phyloP scores from a whole-genome alignment of 1,284 basidiomycete species.

The Amylostereum chailletii region DNA sequence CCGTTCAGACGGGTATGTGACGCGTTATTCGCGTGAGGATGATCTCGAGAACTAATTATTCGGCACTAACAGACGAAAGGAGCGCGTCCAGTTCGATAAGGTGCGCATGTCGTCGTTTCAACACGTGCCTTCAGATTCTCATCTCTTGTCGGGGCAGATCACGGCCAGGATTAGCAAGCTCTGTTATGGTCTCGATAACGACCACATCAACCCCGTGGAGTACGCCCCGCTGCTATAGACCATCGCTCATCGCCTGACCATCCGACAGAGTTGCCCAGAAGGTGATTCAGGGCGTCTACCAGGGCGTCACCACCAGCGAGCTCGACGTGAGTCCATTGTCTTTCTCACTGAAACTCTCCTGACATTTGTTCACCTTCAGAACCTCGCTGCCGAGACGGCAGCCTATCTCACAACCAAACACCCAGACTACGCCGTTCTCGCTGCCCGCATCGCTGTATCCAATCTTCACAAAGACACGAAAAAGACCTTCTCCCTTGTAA shows the following conservation, averaged over 20 bases:
- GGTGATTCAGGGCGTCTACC: slow-evolving; percentile 92
- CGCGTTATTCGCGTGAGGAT: not conserved
- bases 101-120: slow-evolving; percentile 27
- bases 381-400: slow-evolving; percentile 93
- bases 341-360: not conserved
- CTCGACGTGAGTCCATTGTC: slow-evolving; percentile 65
- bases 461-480: slow-evolving; percentile 99
- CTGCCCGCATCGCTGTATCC: slow-evolving; percentile 96
- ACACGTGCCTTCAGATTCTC: slow-evolving; percentile 8
- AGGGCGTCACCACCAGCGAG: slow-evolving; percentile 95
- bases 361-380: slow-evolving; percentile 37
- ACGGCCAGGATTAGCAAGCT: slow-evolving; percentile 91
- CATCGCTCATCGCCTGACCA: slow-evolving; percentile 4
- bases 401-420: slow-evolving; percentile 96
- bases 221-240: slow-evolving; percentile 27
- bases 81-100: slow-evolving; percentile 85
- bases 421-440: slow-evolving; percentile 97
- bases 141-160: slow-evolving; percentile 62
- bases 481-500: slow-evolving; percentile 91
- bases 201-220: slow-evolving; percentile 94
- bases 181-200: slow-evolving; percentile 92
- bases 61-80: slow-evolving; percentile 56
- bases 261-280: slow-evolving; percentile 75
- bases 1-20: slow-evolving; percentile 12
- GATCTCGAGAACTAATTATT: not conserved